These are phyloP conservation scores for Juglanconis oblonga DNA, from an alignment of 2,329 filamentous ascomycete species.

Conservation along the genomic window DNA sequence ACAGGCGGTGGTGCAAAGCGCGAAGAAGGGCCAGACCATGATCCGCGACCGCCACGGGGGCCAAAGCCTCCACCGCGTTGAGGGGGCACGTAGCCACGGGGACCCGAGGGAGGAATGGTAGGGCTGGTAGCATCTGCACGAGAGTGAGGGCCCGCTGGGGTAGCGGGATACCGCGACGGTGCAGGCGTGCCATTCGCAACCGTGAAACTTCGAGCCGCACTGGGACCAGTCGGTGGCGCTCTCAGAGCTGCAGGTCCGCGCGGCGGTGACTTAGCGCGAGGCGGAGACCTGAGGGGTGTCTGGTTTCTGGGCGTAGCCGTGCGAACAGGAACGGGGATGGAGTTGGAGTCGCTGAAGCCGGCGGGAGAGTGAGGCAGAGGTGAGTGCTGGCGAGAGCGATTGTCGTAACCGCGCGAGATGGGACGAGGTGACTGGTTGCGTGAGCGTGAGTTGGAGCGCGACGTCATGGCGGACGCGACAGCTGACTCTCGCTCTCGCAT, in stretches of 20 bases:
- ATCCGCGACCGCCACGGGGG: conserved; percentile 43
- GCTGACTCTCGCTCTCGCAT: conserved; percentile 42
- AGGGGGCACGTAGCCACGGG: conserved; percentile 50
- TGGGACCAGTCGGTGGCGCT: conserved; percentile 47
- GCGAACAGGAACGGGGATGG: conserved; percentile 16
- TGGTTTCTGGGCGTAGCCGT: conserved; percentile 14
- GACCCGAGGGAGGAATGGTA: conserved; percentile 50
- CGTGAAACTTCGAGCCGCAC: conserved; percentile 35
- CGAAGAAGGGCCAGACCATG: conserved; percentile 15
- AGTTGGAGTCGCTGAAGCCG: conserved; percentile 18
- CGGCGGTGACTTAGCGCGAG: conserved; percentile 46
- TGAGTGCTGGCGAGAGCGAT: conserved; percentile 46
- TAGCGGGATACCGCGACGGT: conserved; percentile 25
- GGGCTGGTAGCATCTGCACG: conserved; percentile 43
- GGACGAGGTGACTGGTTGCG: conserved; percentile 53
- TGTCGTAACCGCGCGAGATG: conserved; percentile 38
- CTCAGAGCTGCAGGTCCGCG: conserved; percentile 53
- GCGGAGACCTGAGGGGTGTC: conserved; percentile 17
- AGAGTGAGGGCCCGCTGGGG: conserved; percentile 28
- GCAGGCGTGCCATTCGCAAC: conserved; percentile 35
- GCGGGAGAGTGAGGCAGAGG: conserved; percentile 37
- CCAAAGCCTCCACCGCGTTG: conserved; percentile 41
- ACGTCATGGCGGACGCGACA: conserved; percentile 48
- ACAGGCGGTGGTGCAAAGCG: conserved; percentile 29
- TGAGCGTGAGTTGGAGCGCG: conserved; percentile 41